Conservation (phyloP, 768 basidiomycete genomes). For the Leccinum pellstonianum region DNA sequence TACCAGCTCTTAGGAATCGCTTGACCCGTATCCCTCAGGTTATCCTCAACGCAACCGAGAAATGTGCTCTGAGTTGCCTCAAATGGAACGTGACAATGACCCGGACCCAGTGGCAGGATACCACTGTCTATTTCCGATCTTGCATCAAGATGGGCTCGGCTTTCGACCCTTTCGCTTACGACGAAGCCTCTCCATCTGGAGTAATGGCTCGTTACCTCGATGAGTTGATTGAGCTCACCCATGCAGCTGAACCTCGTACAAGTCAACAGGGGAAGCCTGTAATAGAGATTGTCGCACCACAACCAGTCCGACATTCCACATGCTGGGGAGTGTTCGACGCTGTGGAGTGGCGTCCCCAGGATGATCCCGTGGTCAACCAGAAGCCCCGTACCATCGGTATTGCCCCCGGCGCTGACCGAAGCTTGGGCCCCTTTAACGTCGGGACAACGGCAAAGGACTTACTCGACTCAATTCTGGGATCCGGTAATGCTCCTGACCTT, state of each 20-base stretch:
- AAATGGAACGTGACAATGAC: conserved; percentile 27
- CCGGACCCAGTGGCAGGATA: conserved; percentile 23
- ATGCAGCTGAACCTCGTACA: background rate
- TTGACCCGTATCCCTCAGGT: conserved; percentile 22
- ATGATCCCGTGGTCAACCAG: conserved; percentile 32
- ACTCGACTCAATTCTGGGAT: conserved; percentile 28
- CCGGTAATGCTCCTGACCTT: conserved; percentile 6
- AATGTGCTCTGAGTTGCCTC: conserved; percentile 16
- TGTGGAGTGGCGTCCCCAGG: conserved; percentile 30
- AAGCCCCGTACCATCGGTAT: conserved; percentile 28
- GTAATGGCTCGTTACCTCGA: conserved; percentile 24
- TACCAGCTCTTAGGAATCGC: conserved; percentile 20
- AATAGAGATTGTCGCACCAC: conserved; percentile 15
- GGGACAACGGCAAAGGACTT: conserved; percentile 28
- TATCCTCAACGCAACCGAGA: conserved; percentile 28
- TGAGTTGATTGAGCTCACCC: conserved; percentile 15
- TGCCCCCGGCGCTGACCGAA: conserved; percentile 27
- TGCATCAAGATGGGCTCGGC: conserved; percentile 27
- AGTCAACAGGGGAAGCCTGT: background rate
- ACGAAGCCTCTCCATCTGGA: conserved; percentile 11
- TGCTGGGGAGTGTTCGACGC: conserved; percentile 13
- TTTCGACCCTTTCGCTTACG: conserved; percentile 27
- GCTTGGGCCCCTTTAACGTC: background rate
- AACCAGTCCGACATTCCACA: conserved; percentile 10
- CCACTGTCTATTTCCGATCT: conserved; percentile 21